These are phyloP conservation scores for Saccharomycopsis guyanensis DNA, from an alignment of 805 yeast genomes.

Conservation along the genomic window DNA sequence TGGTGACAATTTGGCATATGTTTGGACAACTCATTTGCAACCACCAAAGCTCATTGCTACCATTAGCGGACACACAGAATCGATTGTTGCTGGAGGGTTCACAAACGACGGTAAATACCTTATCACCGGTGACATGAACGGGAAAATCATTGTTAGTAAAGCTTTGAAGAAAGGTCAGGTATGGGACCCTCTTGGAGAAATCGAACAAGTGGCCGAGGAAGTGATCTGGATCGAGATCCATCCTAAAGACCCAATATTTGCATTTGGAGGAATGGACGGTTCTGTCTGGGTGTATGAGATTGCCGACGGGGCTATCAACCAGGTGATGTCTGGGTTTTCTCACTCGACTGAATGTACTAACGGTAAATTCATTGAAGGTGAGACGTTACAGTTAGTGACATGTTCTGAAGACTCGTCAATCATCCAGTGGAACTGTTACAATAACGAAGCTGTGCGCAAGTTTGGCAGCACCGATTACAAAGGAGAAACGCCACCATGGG, in stretches of 20 bases:
- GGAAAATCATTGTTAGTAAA: constrained; percentile 68
- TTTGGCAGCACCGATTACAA: constrained; percentile 58
- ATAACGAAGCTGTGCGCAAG: constrained; percentile 62
- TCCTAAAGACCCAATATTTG: constrained; percentile 73
- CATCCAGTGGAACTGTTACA: constrained; percentile 84
- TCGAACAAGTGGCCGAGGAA: constrained; percentile 80
- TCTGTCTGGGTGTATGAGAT: constrained; percentile 90
- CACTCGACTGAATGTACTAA: constrained; percentile 76
- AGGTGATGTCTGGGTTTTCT: constrained; percentile 69
- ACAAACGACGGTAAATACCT: constrained; percentile 73
- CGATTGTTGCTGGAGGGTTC: constrained; percentile 79
- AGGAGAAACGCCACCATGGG: constrained; percentile 78
- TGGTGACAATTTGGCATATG: constrained; percentile 80
- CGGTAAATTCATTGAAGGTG: constrained; percentile 65
- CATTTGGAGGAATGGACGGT: constrained; percentile 89
- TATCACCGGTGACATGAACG: constrained; percentile 93
- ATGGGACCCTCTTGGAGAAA: constrained; percentile 63
- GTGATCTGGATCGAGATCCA: constrained; percentile 77
- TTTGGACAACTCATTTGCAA: constrained; percentile 87
- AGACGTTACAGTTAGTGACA: constrained; percentile 61
- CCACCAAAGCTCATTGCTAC: constrained; percentile 78
- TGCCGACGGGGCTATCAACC: constrained; percentile 45
- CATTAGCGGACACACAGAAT: constrained; percentile 76
- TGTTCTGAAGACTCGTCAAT: constrained; percentile 80
- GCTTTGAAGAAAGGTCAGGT: constrained; percentile 66